Base-by-base conservation (phyloP, 2,329 filamentous ascomycete genomes). In the Colletotrichum horii region DNA sequence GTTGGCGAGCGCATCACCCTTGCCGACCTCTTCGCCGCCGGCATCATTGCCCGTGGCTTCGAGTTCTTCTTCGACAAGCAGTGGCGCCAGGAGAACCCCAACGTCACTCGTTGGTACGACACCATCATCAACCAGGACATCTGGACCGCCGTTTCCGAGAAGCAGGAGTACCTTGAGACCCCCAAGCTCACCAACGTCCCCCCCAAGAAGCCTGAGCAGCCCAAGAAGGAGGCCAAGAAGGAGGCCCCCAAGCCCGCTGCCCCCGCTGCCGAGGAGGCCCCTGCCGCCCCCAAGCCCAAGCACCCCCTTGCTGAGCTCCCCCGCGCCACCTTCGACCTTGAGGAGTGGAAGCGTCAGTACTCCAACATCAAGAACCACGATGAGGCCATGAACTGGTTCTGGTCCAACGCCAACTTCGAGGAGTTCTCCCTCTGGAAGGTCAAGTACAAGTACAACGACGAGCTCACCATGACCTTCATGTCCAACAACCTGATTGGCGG, bases 301-400 rank as follows among this genome's bases (percentile, higher is more conserved):
- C 97, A 99, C 91, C 96, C 97, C 81, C 91, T 98, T 79, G 96
- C 98, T 87, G 86, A 92, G 80, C 94, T 98, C 71, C 92, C 93
- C 83, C 94, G 93, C 85, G 89, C 97, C 77, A 93, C 93, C 74
- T 91, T 98, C 84, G 90, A 94, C 81, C 91, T 99, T 74, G 97
- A 99, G 84, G 97, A 99, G 89, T 98, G 94, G 95, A 99, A 99
- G 94, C 96, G 97, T 84, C 93, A 95, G 87, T 99, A 98, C 93
- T 99, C 97, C 83, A 99, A 99, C 93, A 67, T 77, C 62, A 76
- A 76, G 74, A 60, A 76, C 74, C 92, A 94, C 85, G 95, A 98
- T 79, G 93, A 90, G 79, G 95, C 96, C 82, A 90, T 98, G 83
- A 96, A 96, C 86, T 98, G 94, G 94, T 98, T 99, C 93, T 99